Conservation (phyloP, 2,329 filamentous ascomycete species). For the Alternaria arborescens region DNA sequence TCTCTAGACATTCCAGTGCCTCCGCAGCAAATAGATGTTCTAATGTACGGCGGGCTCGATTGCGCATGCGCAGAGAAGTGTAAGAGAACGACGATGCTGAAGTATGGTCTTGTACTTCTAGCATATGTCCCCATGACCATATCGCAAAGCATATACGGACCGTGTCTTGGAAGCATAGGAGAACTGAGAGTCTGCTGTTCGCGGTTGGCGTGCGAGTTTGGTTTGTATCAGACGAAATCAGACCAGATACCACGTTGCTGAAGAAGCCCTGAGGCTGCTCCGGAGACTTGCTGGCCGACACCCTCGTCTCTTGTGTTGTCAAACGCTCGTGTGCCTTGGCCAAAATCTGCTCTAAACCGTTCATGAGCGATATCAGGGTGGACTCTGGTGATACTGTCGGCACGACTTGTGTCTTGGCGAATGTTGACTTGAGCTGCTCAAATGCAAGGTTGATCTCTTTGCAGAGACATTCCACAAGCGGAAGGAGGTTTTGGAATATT, state of each 20-base stretch:
- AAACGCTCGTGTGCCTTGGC: slow-evolving; percentile 87
- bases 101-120: slow-evolving; percentile 66
- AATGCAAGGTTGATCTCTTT: slow-evolving; percentile 78
- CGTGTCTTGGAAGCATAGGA: slow-evolving; percentile 96
- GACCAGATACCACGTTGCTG: slow-evolving; percentile 90
- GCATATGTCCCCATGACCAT: slow-evolving; percentile 85
- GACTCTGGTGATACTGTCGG: slow-evolving; percentile 66
- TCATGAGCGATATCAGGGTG: slow-evolving; percentile 84
- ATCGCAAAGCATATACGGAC: slow-evolving; percentile 91
- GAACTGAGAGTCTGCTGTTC: slow-evolving; percentile 90
- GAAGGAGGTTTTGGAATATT: slow-evolving; percentile 90
- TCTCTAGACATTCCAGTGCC: slow-evolving; percentile 91
- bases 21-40: slow-evolving; percentile 95
- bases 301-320: slow-evolving; percentile 75
- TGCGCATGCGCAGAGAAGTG: slow-evolving; percentile 89
- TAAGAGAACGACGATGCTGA: slow-evolving; percentile 87
- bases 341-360: slow-evolving; percentile 89
- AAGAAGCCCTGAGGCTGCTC: slow-evolving; percentile 89
- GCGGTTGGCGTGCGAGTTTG: slow-evolving; percentile 85
- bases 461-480: slow-evolving; percentile 89
- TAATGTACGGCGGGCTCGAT: slow-evolving; percentile 83
- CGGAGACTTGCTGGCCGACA: slow-evolving; percentile 75
- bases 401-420: slow-evolving; percentile 53
- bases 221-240: slow-evolving; percentile 80
- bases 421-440: slow-evolving; percentile 71